Evolutionary conservation across 2,329 filamentous ascomycete species (phyloP).

Genomic region (Aspergillus sp.): DNA sequence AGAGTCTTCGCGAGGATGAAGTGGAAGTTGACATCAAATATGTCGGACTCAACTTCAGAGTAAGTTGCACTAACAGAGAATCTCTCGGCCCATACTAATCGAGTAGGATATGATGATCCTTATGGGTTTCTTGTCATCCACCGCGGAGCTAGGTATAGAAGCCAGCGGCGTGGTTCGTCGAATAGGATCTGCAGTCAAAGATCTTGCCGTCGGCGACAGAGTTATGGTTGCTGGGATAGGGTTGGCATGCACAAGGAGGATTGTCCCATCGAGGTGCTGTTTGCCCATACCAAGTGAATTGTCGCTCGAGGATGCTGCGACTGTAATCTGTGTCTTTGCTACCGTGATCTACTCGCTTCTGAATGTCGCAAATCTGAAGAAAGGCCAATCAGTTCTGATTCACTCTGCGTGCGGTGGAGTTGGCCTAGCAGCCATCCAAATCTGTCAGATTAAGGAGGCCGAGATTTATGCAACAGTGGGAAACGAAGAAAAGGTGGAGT

Average conservation of each 20-base stretch:
- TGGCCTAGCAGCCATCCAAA: constrained; percentile 24
- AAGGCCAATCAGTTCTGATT: constrained; percentile 27
- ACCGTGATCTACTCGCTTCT: constrained; percentile 22
- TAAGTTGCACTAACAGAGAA: background rate
- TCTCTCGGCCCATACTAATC: background rate
- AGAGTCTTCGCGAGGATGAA: constrained; percentile 12
- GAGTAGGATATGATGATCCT: constrained; percentile 28
- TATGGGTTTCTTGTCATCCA: constrained; percentile 27
- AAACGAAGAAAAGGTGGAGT: constrained; percentile 18
- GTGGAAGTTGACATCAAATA: constrained; percentile 36
- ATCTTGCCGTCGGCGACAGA: constrained; percentile 29
- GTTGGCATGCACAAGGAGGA: constrained; percentile 8
- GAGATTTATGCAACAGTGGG: constrained; percentile 26
- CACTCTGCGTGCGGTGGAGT: constrained; percentile 27
- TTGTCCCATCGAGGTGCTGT: constrained; percentile 13
- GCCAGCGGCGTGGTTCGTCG: constrained; percentile 26
- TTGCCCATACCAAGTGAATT: constrained; percentile 11
- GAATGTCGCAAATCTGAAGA: constrained; percentile 19
- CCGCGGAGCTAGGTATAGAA: constrained; percentile 28
- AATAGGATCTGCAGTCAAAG: constrained; percentile 21
- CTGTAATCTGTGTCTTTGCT: constrained; percentile 17
- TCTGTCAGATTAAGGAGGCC: constrained; percentile 21
- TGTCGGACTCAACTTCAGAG: constrained; percentile 31
- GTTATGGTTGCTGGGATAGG: constrained; percentile 18
- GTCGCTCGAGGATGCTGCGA: constrained; percentile 18